Conservation (phyloP, 2,329 filamentous ascomycete genomes). For the Aspergillus arachidicola region DNA sequence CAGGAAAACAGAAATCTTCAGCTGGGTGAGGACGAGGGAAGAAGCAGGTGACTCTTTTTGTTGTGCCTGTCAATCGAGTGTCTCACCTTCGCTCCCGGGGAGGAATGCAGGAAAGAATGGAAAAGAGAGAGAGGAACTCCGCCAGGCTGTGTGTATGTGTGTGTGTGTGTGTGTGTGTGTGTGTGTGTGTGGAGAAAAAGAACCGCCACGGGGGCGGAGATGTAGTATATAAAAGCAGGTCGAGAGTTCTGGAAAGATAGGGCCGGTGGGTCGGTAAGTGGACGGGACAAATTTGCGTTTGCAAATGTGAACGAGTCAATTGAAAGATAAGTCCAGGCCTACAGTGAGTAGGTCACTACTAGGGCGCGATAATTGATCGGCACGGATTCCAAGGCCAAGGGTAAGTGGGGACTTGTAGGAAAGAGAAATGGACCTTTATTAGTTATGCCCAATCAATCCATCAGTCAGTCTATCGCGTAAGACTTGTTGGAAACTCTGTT, state of each 20-base stretch:
- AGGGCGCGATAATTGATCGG: conserved; percentile 10
- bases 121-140: conserved; percentile 16
- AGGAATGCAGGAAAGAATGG: conserved; percentile 3
- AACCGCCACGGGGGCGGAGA: conserved; percentile 18
- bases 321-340: conserved; percentile 8
- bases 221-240: conserved; percentile 21
- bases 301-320: conserved; percentile 10
- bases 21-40: neutral
- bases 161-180: neutral
- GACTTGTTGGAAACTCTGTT: neutral
- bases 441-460: conserved; percentile 1
- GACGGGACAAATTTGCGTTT: conserved; percentile 12
- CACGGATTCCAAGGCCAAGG: conserved; percentile 1
- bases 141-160: conserved; percentile 16
- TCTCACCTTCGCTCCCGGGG: neutral
- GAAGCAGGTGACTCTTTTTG: neutral
- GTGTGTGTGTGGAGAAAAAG: conserved; percentile 24
- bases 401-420: neutral
- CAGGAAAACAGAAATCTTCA: neutral
- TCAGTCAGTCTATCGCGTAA: neutral
- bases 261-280: conserved; percentile 12
- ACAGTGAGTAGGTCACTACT: neutral
- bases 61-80: neutral
- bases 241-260: conserved; percentile 15
- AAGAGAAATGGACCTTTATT: neutral